These are phyloP conservation scores for Yarrowia hollandica DNA, from an alignment of 805 yeast species.

Conservation along the genomic window DNA sequence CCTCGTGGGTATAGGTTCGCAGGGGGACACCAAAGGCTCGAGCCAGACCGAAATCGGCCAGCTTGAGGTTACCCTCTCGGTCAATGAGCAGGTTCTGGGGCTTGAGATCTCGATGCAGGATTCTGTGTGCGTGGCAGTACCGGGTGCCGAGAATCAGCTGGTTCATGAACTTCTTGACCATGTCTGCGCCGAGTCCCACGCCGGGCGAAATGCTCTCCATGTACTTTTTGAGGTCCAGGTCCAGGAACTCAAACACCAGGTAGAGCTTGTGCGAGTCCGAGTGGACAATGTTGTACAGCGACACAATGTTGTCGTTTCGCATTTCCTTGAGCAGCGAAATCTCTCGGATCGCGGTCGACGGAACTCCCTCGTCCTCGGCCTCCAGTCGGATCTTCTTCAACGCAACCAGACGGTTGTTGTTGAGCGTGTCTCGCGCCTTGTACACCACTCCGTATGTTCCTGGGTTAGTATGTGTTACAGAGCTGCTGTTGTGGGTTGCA, in stretches of 20 bases:
- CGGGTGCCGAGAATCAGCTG: constrained; percentile 87
- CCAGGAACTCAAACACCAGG: constrained; percentile 89
- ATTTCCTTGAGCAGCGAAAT: constrained; percentile 91
- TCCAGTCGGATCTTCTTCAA: constrained; percentile 92
- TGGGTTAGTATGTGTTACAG: constrained; percentile 33
- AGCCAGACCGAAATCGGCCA: constrained; percentile 96
- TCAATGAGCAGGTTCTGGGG: constrained; percentile 93
- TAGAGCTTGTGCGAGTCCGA: constrained; percentile 91
- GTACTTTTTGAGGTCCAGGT: constrained; percentile 87
- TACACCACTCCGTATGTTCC: constrained; percentile 98
- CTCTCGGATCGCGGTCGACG: constrained; percentile 96
- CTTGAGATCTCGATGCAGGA: constrained; percentile 80
- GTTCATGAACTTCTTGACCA: constrained; percentile 89
- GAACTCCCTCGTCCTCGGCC: constrained; percentile 97
- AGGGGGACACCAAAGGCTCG: constrained; percentile 98
- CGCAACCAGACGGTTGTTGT: constrained; percentile 93
- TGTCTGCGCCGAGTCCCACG: constrained; percentile 70
- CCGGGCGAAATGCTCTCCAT: constrained; percentile 83
- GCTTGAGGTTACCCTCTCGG: constrained; percentile 83
- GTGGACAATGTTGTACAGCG: constrained; percentile 90
- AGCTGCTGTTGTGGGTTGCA: too few relatives aligned
- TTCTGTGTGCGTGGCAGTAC: constrained; percentile 82
- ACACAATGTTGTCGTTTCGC: constrained; percentile 89
- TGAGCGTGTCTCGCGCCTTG: constrained; percentile 86
- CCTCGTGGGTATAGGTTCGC: constrained; percentile 95